Conservation (phyloP, 2,329 filamentous ascomycete genomes). For the Hawksworthiomyces lignivorus region DNA sequence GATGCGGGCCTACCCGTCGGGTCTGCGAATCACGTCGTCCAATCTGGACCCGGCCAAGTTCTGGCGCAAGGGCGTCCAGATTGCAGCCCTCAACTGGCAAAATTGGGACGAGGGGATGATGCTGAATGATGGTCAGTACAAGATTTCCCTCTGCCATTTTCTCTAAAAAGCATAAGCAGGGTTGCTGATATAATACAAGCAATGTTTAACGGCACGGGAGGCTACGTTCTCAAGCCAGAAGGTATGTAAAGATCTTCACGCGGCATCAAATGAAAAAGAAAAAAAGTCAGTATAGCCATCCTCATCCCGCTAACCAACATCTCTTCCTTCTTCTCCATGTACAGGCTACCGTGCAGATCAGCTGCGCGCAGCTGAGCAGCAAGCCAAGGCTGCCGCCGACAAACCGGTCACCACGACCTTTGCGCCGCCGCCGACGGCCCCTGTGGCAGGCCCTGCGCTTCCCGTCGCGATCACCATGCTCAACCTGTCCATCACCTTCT, state of each 20-base stretch:
- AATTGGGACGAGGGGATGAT: constrained; percentile 88
- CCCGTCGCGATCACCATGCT: constrained; percentile 49
- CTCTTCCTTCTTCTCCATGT: neutral
- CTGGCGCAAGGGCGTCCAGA: constrained; percentile 83
- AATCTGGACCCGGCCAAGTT: constrained; percentile 80
- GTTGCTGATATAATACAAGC: constrained; percentile 1
- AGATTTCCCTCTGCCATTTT: neutral
- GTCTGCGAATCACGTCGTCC: constrained; percentile 71
- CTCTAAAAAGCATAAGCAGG: neutral
- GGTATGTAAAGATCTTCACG: no score
- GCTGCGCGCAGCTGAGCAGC: constrained; percentile 8
- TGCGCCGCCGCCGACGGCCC: constrained; percentile 2
- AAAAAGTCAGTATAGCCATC: no score
- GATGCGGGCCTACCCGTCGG: constrained; percentile 84
- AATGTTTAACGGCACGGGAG: constrained; percentile 55
- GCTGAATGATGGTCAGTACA: constrained; percentile 92
- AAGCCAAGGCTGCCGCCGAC: constrained; percentile 17
- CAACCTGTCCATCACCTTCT: constrained; percentile 63
- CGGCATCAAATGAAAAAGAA: no score
- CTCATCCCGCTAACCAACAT: no score
- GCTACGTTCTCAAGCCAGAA: constrained; percentile 78
- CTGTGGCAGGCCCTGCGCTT: constrained; percentile 10
- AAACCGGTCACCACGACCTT: constrained; percentile 9
- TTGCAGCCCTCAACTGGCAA: constrained; percentile 93
- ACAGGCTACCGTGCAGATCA: constrained; percentile 32